Base-by-base conservation (phyloP, 495 filamentous ascomycete genomes). In the Penicillium waksmanii region DNA sequence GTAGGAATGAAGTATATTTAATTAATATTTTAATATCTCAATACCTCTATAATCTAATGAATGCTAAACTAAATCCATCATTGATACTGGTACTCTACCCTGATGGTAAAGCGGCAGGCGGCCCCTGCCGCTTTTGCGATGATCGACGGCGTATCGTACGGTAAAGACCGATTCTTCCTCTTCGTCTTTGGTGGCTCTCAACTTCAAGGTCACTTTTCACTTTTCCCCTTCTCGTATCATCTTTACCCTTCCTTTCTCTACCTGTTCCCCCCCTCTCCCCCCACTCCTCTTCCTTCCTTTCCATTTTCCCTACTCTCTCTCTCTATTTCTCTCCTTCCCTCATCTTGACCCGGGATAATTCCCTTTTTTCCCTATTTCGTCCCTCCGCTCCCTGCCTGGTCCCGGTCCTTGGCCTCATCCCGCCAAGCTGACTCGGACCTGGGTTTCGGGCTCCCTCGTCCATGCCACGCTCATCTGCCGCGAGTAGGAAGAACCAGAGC, bases 381-480 rank as follows among this genome's bases (percentile, higher is more conserved):
- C 46, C 48, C 36, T 52, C 53, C 60, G 61, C 56, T 62, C 66
- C 60, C 62, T 67, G 71, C 77, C 78, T 78, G 78, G 78, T 80
- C 75, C 76, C 67, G 78, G 78, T 80, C 76, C 75, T 80, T 78
- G 77, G 76, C 78, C 78, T 58, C 55, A 65, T 75, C 69, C 69
- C 73, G 80, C 79, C 79, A 81, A 81, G 77, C 76, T 72, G 78
- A 81, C 78, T 80, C 72, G 77, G 76, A 77, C 75, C 75, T 76
- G 73, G 76, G 70, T 74, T 70, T 73, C 68, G 66, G 75, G 73
- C 71, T 73, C 67, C 67, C 73, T 80, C 68, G 75, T 77, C 75
- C 73, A 92, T 92, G 90, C 86, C 89, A 87, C 87, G 86, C 77
- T 84, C 86, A 80, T 81, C 84, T 76, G 77, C 84, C 77, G 88